These are phyloP conservation scores for Datisca glomerata DNA, from an alignment of 306 rosid genomes.

Conservation along the genomic window DNA sequence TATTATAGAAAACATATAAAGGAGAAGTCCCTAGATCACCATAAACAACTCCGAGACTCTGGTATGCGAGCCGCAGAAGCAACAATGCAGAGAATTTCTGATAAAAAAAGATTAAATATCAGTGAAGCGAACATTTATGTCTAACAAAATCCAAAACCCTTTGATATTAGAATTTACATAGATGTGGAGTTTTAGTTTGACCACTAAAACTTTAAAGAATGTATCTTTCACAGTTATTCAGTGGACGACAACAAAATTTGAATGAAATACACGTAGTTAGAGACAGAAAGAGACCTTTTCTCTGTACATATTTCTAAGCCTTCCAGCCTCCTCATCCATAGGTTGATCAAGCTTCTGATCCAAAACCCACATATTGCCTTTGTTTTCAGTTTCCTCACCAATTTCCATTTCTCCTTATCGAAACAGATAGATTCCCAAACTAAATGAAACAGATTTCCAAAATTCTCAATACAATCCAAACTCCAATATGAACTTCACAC, in stretches of 20 bases:
- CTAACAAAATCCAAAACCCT: too few relatives aligned
- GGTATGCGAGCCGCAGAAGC: conserved; percentile 89
- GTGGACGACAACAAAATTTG: too few relatives aligned
- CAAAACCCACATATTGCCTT: conserved; percentile 87
- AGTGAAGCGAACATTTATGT: conserved; percentile 11
- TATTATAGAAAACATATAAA: conserved; percentile 87
- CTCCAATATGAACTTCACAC: too few relatives aligned
- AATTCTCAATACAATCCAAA: too few relatives aligned
- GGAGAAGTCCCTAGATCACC: conserved; percentile 99
- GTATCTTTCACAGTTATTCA: too few relatives aligned
- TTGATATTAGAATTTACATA: too few relatives aligned
- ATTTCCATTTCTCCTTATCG: conserved; percentile 47
- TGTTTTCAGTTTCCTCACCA: conserved; percentile 32
- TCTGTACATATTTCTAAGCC: conserved; percentile 78
- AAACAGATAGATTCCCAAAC: too few relatives aligned
- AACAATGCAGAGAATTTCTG: conserved; percentile 76
- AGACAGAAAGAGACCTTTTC: conserved; percentile 51
- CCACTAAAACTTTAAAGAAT: too few relatives aligned
- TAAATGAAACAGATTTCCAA: too few relatives aligned
- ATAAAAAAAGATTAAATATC: conserved; percentile 21
- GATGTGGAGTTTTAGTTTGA: too few relatives aligned
- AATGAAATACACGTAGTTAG: not conserved
- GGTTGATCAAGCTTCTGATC: conserved; percentile 91
- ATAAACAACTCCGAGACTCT: conserved; percentile 95
- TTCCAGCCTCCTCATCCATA: conserved; percentile 92